A percentile compares a stretch with the other conserved stretches of the same genome.
These are phyloP conservation scores for Sporisorium exsertum DNA, from an alignment of 1,284 basidiomycete species.

Conservation along the genomic window DNA sequence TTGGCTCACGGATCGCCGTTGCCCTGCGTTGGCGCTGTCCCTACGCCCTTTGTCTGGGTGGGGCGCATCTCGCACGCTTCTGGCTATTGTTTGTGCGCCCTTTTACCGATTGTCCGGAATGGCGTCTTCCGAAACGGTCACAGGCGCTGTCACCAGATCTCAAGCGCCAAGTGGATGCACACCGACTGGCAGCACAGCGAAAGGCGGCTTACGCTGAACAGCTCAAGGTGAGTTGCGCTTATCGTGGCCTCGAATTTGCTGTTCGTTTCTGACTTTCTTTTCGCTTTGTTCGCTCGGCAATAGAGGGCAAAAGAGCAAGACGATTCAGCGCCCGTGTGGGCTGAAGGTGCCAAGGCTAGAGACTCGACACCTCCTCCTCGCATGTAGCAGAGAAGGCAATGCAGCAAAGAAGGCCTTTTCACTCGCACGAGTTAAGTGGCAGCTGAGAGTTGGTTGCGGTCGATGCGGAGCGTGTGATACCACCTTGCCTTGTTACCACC, in stretches of 20 bases:
- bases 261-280: not conserved
- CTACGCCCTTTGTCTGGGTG: not conserved
- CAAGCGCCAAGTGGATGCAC: constrained; percentile 58
- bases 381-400: not conserved
- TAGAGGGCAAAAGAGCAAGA: constrained; percentile 51
- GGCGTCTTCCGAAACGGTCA: not conserved
- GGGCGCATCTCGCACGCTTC: not conserved
- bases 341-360: constrained; percentile 37
- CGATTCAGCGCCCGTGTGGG: constrained; percentile 54
- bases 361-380: constrained; percentile 53
- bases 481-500: not conserved
- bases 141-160: constrained; percentile 58
- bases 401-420: not conserved
- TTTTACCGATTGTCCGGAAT: not conserved
- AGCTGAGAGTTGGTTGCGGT: not conserved
- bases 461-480: not conserved
- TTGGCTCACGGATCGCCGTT: not conserved
- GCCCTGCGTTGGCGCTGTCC: too few relatives aligned
- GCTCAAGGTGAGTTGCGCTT: constrained; percentile 46
- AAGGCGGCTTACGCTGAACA: constrained; percentile 61
- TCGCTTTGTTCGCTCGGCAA: not conserved
- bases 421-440: not conserved
- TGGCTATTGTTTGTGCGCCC: not conserved
- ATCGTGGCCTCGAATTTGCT: not conserved
- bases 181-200: constrained; percentile 48